Evolutionary conservation across 2,329 filamentous ascomycete species (phyloP), one percentile per base, ranked within the genome.

Genomic region (Aspergillus unguis): DNA sequence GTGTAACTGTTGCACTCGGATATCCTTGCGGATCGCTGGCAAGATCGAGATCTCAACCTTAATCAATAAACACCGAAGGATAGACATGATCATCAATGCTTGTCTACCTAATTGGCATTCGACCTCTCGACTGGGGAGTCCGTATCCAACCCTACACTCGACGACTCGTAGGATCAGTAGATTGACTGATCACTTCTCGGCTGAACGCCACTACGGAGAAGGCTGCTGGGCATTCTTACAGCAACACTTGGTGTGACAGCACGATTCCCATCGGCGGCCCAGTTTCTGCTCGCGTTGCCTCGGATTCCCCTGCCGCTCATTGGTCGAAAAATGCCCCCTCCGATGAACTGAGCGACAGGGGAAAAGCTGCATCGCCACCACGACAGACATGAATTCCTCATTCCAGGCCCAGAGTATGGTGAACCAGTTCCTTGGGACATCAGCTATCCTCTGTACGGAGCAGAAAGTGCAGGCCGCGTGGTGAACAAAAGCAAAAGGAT

Each of bases 181-280:
- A 38, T 9, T 8, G 8, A 44, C 28, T 31, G 10, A 6, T 17
- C 8, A 23, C 27, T 44, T 44, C 28, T 25, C 28, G 17, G 28
- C 28, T 10, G n/a, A 53, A 42, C 45, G 42, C 36, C 44, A 38
- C 29, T 41, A 47, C 25, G 32, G 42, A 47, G 33, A 44, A 49
- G 48, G 37, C 37, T 40, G 6, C 27, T 32, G 28, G 28, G 35
- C 45, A 33, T 29, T 36, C 25, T 27, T 28, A 41, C 9, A 40
- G 29, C n/a, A 6, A 31, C 25, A 26, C 28, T 43, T 42, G 17
- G 50, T 48, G 32, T 59, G 52, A 59, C 57, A 53, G 54, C 41
- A 60, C 58, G 59, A 29, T 51, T 60, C 48, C 50, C 44, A 33
- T 47, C 42, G 53, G 44, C 29, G 44, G 48, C 46, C 53, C 45